phyloP scores from a whole-genome alignment of 345 rosid genomes.

The Eucalyptus sp. region DNA sequence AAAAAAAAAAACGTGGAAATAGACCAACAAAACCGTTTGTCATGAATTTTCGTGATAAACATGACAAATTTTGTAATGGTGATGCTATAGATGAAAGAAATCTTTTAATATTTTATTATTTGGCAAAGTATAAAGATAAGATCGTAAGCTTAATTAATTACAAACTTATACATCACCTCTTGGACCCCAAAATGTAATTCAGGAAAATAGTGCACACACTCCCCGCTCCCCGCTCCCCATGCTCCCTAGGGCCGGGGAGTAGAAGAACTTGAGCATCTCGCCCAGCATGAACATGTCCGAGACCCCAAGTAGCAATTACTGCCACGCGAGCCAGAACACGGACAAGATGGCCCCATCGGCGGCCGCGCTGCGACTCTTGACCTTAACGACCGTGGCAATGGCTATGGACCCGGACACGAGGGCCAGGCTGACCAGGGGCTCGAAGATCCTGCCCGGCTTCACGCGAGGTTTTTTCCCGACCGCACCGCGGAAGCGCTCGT shows the following conservation, averaged over 20 bases:
- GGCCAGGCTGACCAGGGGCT: slow-evolving; percentile 20
- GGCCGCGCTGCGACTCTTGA: slow-evolving; percentile 7
- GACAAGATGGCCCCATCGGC: slow-evolving; percentile 5
- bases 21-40: neutral
- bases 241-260: slow-evolving; percentile 23
- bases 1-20: neutral
- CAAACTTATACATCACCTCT: neutral
- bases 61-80: neutral
- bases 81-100: neutral
- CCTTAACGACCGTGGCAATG: slow-evolving; percentile 31
- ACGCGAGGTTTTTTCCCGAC: neutral
- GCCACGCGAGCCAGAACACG: slow-evolving; percentile 42
- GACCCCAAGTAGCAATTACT: slow-evolving; percentile 25
- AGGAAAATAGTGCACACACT: slow-evolving; percentile 28
- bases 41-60: neutral
- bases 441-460: neutral
- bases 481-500: slow-evolving; percentile 5
- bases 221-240: slow-evolving; percentile 34
- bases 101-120: neutral
- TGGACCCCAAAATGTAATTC: slow-evolving; percentile 19
- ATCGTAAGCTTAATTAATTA: neutral
- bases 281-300: slow-evolving; percentile 43
- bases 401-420: slow-evolving; percentile 39
- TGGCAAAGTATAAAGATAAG: neutral
- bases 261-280: slow-evolving; percentile 58